These are phyloP conservation scores for Phytophthora brassicae DNA, from an alignment of 352 stramenopile species.

Conservation along the genomic window DNA sequence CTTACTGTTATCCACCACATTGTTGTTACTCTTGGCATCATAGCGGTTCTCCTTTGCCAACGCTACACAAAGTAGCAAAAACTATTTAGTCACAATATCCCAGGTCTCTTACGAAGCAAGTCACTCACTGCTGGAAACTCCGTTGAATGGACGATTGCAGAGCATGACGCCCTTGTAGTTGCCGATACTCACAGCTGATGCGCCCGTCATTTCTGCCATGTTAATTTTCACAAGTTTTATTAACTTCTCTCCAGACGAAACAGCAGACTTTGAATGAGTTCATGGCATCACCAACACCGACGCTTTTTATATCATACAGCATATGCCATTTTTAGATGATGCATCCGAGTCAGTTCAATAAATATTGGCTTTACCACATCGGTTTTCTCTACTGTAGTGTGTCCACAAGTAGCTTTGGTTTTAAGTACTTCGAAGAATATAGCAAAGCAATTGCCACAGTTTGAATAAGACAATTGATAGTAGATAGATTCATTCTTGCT, in stretches of 20 bases:
- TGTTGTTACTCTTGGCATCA: conserved; percentile 41
- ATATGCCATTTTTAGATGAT: conserved; percentile 1
- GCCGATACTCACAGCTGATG: conserved; percentile 81
- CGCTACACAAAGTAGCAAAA: conserved; percentile 28
- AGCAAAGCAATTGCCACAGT: conserved; percentile 24
- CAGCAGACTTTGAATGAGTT: background rate
- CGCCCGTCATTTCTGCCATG: conserved; percentile 40
- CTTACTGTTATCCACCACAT: conserved; percentile 52
- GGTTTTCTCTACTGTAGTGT: no score
- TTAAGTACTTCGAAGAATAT: no score
- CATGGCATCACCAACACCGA: background rate
- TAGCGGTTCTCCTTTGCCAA: conserved; percentile 54
- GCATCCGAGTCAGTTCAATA: background rate
- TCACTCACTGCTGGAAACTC: conserved; percentile 69
- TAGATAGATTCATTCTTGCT: conserved; percentile 41
- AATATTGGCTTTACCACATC: background rate
- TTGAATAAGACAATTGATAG: conserved; percentile 26
- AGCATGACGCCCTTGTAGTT: conserved; percentile 97
- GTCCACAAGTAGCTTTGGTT: no score
- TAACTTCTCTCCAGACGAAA: background rate
- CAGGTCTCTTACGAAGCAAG: background rate
- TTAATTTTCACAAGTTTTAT: conserved; percentile 1
- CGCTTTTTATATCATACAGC: conserved; percentile 27
- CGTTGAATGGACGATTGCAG: conserved; percentile 93
- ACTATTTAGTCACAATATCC: conserved; percentile 3